Conservation (phyloP, 2,329 filamentous ascomycete genomes). For the Botrytis sinoallii region DNA sequence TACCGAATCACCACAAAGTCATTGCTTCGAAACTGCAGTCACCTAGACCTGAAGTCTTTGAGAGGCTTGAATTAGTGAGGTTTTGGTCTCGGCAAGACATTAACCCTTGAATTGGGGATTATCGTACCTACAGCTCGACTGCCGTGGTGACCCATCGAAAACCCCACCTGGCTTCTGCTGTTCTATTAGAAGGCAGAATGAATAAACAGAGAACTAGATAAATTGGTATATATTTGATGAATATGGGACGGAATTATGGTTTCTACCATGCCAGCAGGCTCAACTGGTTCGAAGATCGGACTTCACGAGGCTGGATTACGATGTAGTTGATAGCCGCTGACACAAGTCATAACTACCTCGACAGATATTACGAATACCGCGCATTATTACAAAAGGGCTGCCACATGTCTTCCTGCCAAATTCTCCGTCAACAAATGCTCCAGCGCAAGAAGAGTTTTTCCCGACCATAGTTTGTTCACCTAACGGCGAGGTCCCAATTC, state of each 20-base stretch:
- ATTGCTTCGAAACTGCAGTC: fast-evolving
- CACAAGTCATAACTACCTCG: not conserved
- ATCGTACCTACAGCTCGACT: not conserved
- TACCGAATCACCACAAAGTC: not conserved
- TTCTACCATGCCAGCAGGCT: not conserved
- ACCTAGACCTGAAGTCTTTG: not conserved
- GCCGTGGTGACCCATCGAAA: not conserved
- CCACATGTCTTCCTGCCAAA: not conserved
- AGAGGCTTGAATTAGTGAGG: not conserved
- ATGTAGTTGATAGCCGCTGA: not conserved
- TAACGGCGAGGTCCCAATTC: not conserved
- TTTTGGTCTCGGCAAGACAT: not conserved
- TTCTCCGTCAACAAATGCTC: not conserved
- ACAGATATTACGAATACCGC: not conserved
- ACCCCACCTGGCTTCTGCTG: too few relatives aligned
- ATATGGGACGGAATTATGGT: not conserved
- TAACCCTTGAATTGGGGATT: not conserved
- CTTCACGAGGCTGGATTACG: not conserved
- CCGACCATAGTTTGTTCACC: not conserved
- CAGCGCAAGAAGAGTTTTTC: not conserved
- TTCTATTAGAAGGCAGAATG: too few relatives aligned
- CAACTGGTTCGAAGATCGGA: not conserved
- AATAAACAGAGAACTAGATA: not conserved
- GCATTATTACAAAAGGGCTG: not conserved
- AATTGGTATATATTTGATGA: not conserved